Percentiles rank a stretch among this genome's conserved stretches.
Evolutionary conservation across 495 filamentous ascomycete genomes (phyloP).

Genomic region (Aspergillus saccharolyticus): DNA sequence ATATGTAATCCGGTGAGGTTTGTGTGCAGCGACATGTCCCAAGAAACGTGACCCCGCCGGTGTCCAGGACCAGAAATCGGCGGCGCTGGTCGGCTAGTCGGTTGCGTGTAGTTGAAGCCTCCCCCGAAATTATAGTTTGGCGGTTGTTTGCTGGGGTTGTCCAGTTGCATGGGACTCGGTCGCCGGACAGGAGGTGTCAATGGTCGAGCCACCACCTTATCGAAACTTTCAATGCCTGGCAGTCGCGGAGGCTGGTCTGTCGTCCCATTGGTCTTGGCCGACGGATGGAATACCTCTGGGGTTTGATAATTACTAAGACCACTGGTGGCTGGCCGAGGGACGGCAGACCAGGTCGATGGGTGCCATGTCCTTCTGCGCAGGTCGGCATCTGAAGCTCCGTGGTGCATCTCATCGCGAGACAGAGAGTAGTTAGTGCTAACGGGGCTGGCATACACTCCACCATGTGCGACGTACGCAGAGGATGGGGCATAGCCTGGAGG

Average conservation of each 20-base stretch:
- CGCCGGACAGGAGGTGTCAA: conserved; percentile 58
- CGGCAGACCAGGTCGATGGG: conserved; percentile 61
- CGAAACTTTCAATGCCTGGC: conserved; percentile 88
- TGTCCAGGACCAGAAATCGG: conserved; percentile 52
- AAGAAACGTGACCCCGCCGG: conserved; percentile 58
- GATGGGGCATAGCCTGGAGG: conserved; percentile 51
- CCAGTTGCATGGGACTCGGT: conserved; percentile 65
- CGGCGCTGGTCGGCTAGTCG: conserved; percentile 42
- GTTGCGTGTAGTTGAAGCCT: conserved; percentile 44
- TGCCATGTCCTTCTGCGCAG: conserved; percentile 87
- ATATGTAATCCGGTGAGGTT: conserved; percentile 72
- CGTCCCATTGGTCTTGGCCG: conserved; percentile 43
- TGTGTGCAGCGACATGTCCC: conserved; percentile 72
- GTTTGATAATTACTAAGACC: conserved; percentile 56
- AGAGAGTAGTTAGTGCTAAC: conserved; percentile 61
- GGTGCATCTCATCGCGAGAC: conserved; percentile 59
- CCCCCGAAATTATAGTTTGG: conserved; percentile 30
- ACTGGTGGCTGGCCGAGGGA: conserved; percentile 58
- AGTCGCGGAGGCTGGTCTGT: conserved; percentile 56
- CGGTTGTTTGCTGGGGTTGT: conserved; percentile 41
- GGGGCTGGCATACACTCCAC: conserved; percentile 64
- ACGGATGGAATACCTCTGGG: conserved; percentile 50
- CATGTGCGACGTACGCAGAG: conserved; percentile 48
- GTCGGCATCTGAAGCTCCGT: conserved; percentile 62
- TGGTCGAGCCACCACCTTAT: conserved; percentile 56